Percentiles rank a stretch among this genome's conserved stretches.
Evolutionary conservation across 352 stramenopile genomes (phyloP).

Genomic region (Pythium insidiosum): DNA sequence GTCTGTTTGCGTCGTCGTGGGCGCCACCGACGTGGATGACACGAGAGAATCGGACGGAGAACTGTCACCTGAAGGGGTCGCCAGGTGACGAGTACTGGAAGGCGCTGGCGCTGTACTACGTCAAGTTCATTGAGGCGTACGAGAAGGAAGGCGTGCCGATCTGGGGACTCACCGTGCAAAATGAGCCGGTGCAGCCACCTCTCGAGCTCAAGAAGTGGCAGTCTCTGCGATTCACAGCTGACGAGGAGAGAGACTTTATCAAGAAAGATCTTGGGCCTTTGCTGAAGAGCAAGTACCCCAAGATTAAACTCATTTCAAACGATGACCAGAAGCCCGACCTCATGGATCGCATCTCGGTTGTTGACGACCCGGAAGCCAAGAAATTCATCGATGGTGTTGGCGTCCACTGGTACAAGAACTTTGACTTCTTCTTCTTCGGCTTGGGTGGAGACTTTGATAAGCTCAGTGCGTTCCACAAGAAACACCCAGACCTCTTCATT

Average conservation of each 20-base stretch:
- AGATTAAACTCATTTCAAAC: constrained; percentile 76
- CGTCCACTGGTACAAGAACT: constrained; percentile 84
- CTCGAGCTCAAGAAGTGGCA: constrained; percentile 42
- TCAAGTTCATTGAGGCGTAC: constrained; percentile 83
- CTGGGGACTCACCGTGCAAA: constrained; percentile 81
- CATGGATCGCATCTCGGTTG: constrained; percentile 26
- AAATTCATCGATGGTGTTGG: constrained; percentile 78
- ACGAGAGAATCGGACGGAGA: constrained; percentile 45
- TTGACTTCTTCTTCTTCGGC: constrained; percentile 39
- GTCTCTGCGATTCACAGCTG: constrained; percentile 31
- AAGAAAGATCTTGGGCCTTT: constrained; percentile 69
- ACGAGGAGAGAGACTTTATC: constrained; percentile 54
- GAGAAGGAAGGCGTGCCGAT: constrained; percentile 58
- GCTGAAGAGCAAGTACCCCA: constrained; percentile 52
- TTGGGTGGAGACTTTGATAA: constrained; percentile 35
- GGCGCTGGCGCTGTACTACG: constrained; percentile 82
- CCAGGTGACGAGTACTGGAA: constrained; percentile 54
- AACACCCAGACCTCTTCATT: constrained; percentile 70
- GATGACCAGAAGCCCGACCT: constrained; percentile 82
- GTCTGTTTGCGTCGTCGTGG: constrained; percentile 78
- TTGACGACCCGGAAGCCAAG: constrained; percentile 36
- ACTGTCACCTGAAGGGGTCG: constrained; percentile 45
- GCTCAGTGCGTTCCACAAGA: constrained; percentile 40
- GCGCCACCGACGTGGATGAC: constrained; percentile 86
- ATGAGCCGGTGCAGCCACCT: constrained; percentile 56